Evolutionary conservation across 768 basidiomycete species (phyloP), one percentile per base, ranked within the genome.

Genomic region (Zangia roseola): DNA sequence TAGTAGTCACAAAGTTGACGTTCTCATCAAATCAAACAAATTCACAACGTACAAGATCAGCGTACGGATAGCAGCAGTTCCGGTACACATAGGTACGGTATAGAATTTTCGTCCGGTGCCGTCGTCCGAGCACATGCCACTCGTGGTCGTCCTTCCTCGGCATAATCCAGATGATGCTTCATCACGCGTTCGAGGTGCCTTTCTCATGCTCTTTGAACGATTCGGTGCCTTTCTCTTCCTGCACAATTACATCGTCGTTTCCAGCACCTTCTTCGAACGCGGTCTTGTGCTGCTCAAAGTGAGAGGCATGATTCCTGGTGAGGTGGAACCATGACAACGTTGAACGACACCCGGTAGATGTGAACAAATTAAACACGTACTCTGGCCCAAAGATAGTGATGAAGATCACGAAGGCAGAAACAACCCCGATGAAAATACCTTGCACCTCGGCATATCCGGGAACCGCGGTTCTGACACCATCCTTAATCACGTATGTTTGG

Each of bases 341-440:
- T 49, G 37, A 55, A 28, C 8, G 14, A 6, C 16, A 8, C 23
- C 25, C 6, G 4, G 9, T 30, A 28, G 14, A 16, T 31, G 7
- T 7, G 14, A 17, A 45, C 1, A 19, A 19, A 5, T 24, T 34
- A 1, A 20, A 47, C n/a, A 78, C 86, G 49, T 55, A 85, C 84
- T 86, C 84, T 1, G 88, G 86, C 4, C 93, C 94, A 47, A 95
- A 65, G 54, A 91, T 71, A 12, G 85, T 86, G 58, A 90, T 76
- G 61, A 91, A 24, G 38, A 95, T 68, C 36, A 91, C 81, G 54
- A 86, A 94, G 0, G 81, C 84, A 2, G 88, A 76, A 17, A 97
- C 86, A 21, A 79, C 76, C 8, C 93, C 94, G 39, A 97, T 85
- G 31, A 97, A 75, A 60, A 97, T 93, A 34, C 88, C 90, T 72